phyloP scores from a whole-genome alignment of 2,329 filamentous ascomycete genomes.

The Phaeosphaeria sp. region DNA sequence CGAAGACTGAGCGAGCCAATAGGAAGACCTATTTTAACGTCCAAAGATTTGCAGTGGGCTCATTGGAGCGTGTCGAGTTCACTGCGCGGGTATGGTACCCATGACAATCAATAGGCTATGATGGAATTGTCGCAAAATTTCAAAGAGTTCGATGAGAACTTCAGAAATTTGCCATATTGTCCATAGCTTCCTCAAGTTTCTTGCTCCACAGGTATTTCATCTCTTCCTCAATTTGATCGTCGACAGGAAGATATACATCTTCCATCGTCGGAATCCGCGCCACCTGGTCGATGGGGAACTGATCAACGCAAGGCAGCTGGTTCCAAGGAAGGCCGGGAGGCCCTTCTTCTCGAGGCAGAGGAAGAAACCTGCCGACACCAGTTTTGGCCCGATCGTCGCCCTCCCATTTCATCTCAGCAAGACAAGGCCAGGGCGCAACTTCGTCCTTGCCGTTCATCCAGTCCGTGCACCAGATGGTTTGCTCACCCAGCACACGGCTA shows the following conservation, averaged over 20 bases:
- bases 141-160: background rate
- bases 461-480: constrained; percentile 50
- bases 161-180: constrained; percentile 14
- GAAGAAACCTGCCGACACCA: constrained; percentile 49
- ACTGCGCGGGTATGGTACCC: background rate
- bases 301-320: constrained; percentile 46
- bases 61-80: background rate
- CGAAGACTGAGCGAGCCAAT: background rate
- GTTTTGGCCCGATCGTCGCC: constrained; percentile 56
- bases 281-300: constrained; percentile 49
- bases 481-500: constrained; percentile 43
- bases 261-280: constrained; percentile 45
- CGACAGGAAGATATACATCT: constrained; percentile 47
- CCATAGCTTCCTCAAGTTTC: constrained; percentile 35
- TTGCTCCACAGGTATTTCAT: constrained; percentile 35
- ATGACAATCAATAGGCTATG: background rate
- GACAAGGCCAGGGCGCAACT: constrained; percentile 50
- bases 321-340: constrained; percentile 51
- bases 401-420: constrained; percentile 55
- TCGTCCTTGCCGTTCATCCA: constrained; percentile 43
- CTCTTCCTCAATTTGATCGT: constrained; percentile 40
- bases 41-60: background rate
- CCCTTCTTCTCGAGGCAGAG: constrained; percentile 52
- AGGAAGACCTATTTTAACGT: no score
- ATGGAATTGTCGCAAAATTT: background rate